Evolutionary conservation across 441 rosid species (phyloP), one percentile per base, ranked within the genome.

Genomic region (Populus trichocarpa): DNA sequence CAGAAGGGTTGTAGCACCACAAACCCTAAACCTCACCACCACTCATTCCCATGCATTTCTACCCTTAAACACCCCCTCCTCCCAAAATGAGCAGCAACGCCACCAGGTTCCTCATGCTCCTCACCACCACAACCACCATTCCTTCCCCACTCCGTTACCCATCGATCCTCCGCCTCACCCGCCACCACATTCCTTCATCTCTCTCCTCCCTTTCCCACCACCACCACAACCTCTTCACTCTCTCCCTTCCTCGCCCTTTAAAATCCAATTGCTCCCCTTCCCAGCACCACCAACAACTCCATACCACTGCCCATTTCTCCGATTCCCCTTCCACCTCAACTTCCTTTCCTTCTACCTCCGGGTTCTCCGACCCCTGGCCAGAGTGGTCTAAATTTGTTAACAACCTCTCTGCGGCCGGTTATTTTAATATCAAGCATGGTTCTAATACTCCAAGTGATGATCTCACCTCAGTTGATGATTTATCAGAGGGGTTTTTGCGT

Each of bases 81-180:
- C 46, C 68, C 28, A 22, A 66, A 67, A 94, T 92, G 97, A 46
- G 57, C 20, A 86, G 91, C 75, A 84, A 83, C 83, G 84, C 91
- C 83, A 80, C 91, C 71, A 87, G 93, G 78, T 78, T 94, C 84
- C 78, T 94, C 80, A 69, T 86, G 75, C 87, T 90, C 67, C 87
- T 91, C 46, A 85, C 90, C 72, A 77, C 90, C 63, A 14, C 57
- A 46, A 81, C 83, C 78, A 78, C 88, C 71, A 65, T 71, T 33
- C 86, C 81, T 7, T 73, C 81, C 69, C 75, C 79, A n/a, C 76
- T 75, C 72, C 79, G 32, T 76, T 72, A 35, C 57, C 72, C 82
- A 26, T 38, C 78, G 66, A 81, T 77, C 33, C 75, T 69, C 46
- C 78, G 40, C 33, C 59, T 70, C 66, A 38, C 74, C 69, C 67